Evolutionary conservation across 306 rosid species (phyloP), one percentile per base, ranked within the genome.

Genomic region (Hippophae rhamnoides): DNA sequence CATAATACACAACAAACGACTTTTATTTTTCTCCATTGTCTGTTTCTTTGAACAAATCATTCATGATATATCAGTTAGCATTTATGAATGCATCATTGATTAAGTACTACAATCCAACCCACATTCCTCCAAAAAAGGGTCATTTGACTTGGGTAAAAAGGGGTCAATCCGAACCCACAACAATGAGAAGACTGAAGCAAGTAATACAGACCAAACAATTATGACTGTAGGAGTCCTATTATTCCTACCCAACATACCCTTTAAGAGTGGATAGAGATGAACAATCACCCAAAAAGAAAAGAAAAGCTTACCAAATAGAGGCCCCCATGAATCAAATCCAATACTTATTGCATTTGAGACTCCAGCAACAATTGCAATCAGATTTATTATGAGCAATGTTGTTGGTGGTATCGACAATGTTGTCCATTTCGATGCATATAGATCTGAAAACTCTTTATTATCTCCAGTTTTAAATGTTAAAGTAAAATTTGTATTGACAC

Each of bases 161-260:
- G 88, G 90, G 68, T 84, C 82, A 18, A 86, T 69, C 41, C 83
- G 75, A 9, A 81, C 86, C 90, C 90, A 86, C 64, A 84, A 40
- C 40, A 86, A 79, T 25, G 82, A 81, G 63, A 86, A 84, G 72
- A 86, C 73, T 56, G 85, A 78, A 53, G 89, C 88, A 18, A 87
- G 80, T 71, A 87, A 59, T 31, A 82, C 69, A 47, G 95, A 80
- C 92, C 95, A 87, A 1, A 84, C 89, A 64, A 87, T 60, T 38
- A 84, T 72, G 62, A 87, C 81, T n/a, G 95, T 81, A 44, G 95
- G 92, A 57, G 86, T 87, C 62, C 84, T 84, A 31, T 84, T 79
- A 42, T 79, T 70, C 68, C 83, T 78, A 26, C 78, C 83, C 41
- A 76, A 14, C 69, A 84, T 68, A 27, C 84, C 95, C 65, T 81